Evolutionary conservation across 352 stramenopile species (phyloP), one percentile per base, ranked within the genome.

Genomic region (Globisporangium megalacanthum): DNA sequence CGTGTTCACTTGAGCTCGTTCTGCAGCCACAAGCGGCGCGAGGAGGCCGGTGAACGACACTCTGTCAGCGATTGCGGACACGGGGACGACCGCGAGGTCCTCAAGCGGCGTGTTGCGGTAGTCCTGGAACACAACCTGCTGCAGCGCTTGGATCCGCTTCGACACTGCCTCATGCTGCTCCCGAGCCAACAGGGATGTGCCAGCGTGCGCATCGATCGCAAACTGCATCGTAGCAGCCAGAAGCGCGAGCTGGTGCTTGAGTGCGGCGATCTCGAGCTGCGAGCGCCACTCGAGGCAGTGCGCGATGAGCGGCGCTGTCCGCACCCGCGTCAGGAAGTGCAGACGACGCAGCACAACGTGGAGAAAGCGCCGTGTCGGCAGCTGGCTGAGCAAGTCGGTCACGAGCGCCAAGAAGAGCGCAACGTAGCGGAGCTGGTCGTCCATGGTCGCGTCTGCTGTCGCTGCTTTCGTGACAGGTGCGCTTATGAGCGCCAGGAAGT

Each of bases 301-400:
- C 20, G 67, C 63, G 3, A 86, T 49, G 20, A 87, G 50, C 14
- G 54, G 37, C 50, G 78, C 86, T 11, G 68, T 68, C 5, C 66
- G 63, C 20, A 87, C 65, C 10, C 49, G 44, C 17, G 72, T 63
- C 2, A 79, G 42, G 29, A 96, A 52, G 50, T 93, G 88, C 31
- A 65, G 52, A 49, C 88, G 79, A 3, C 83, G 68, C 39, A 97
- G 54, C 42, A 96, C 63, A 14, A 72, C 70, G 42, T 77, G 62
- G 11, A 97, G 63, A 46, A 95, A 96, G 41, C 86, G 83, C n/a
- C 92, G 86, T 20, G 92, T 98, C n/a, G 90, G 80, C 2, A 96
- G 65, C 63, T 97, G 87, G 25, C 62, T 77, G 50, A 98, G 69
- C 9, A 98, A 65, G 45, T 98, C 90, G 29, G 79, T 82, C 39